Evolutionary conservation across 1,284 basidiomycete genomes (phyloP), one percentile per base, ranked within the genome.

Genomic region (Volvariella volvacea): DNA sequence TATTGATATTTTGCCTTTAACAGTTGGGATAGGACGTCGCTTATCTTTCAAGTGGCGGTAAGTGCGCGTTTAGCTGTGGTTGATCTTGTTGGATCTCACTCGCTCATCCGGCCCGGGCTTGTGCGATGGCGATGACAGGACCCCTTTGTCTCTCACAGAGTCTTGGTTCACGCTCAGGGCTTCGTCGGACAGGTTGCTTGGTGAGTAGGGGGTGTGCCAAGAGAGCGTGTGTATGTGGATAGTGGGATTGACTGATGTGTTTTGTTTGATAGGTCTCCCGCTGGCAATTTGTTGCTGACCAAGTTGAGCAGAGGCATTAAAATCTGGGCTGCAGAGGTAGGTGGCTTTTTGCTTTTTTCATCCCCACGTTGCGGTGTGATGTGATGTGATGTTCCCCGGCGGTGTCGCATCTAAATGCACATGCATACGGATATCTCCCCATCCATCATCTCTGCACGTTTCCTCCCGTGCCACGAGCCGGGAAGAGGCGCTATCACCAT

Each of bases 101-200:
- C 12, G 6, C 25, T 28, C 25, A 28, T 6, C 25, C 6, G 25
- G 25, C 12, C 25, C 25, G 6, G 6, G 25, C 25, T 28, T 25
- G 4, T 15, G 6, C 34, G n/a, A n/a, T n/a, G n/a, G n/a, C n/a
- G n/a, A 30, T 14, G 14, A 22, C 42, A 81, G 78, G 72, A 82
- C 48, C 72, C 74, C 21, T 71, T 83, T 46, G 62, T 66, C 8
- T 68, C 73, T 4, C 82, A 86, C 57, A 76, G 81, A 45, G 71
- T 78, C 28, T 71, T 88, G 10, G 80, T 80, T 2, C 85, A 88
- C 56, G 70, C 83, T 17, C 74, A 78, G 55, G 83, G 85, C 19
- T 88, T 88, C 55, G 80, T 88, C 37, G 76, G 80, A 40, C 86
- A 88, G 61, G 85, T 88, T 15, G 85, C 84, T 22, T 89, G 86